A percentile compares a stretch with the other conserved stretches of the same genome.
Evolutionary conservation across 164 flowering plant genomes (phyloP).

Genomic region (Kingdonia uniflora): DNA sequence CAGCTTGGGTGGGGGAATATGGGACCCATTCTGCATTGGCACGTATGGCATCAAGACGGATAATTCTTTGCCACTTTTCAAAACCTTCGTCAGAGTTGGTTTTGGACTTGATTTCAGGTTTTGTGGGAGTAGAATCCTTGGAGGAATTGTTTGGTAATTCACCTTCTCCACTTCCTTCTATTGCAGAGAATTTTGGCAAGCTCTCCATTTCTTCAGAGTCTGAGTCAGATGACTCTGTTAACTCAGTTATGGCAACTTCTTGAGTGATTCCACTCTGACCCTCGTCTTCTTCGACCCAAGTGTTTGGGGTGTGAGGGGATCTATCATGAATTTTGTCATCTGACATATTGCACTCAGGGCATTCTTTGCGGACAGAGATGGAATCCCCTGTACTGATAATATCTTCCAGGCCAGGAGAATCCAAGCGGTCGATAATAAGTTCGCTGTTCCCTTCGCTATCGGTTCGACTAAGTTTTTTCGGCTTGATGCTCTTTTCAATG

Average conservation of each 20-base stretch:
- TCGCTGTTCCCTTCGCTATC: slow-evolving; percentile 13
- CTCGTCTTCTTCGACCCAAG: slow-evolving; percentile 24
- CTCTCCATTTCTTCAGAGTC: slow-evolving; percentile 9
- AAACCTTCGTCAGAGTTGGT: slow-evolving; percentile 46
- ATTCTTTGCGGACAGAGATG: slow-evolving; percentile 48
- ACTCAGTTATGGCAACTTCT: slow-evolving; percentile 6
- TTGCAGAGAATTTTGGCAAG: slow-evolving; percentile 5
- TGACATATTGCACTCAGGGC: slow-evolving; percentile 26
- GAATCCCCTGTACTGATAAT: slow-evolving; percentile 67
- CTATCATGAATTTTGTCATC: slow-evolving; percentile 12
- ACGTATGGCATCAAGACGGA: slow-evolving; percentile 87
- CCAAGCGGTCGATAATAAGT: slow-evolving; percentile 17
- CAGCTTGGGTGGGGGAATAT: slow-evolving; percentile 52
- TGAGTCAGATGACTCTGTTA: slow-evolving; percentile 15
- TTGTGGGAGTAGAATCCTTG: slow-evolving; percentile 13
- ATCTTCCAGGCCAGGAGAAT: slow-evolving; percentile 34
- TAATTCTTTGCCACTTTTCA: slow-evolving; percentile 87
- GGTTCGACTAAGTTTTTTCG: slow-evolving; percentile 12
- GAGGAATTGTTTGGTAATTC: slow-evolving; percentile 10
- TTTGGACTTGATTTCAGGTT: slow-evolving; percentile 17
- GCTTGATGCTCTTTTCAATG: slow-evolving; percentile 10
- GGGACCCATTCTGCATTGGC: slow-evolving; percentile 73
- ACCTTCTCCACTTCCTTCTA: slow-evolving; percentile 23
- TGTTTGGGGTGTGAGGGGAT: slow-evolving; percentile 6
- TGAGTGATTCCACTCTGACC: slow-evolving; percentile 18